These are phyloP conservation scores for Cymodocea nodosa DNA, from an alignment of 116 monocot genomes.

Conservation along the genomic window DNA sequence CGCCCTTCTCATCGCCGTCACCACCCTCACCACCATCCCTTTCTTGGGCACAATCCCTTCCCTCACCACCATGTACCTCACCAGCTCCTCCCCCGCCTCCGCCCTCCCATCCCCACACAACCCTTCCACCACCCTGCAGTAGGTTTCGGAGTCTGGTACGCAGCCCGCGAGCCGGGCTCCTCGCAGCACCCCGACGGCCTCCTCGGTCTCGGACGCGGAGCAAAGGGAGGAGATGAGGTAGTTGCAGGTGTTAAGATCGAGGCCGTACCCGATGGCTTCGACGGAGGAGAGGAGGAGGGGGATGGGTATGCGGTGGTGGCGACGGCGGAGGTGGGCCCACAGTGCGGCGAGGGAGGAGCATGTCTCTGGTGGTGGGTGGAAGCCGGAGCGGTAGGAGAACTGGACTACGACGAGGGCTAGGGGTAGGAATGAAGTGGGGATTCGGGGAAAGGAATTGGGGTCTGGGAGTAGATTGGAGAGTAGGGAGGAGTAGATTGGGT, in stretches of 20 bases:
- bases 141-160: slow-evolving; percentile 13
- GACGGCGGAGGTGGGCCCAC: slow-evolving; percentile 18
- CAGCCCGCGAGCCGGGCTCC: neutral
- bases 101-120: slow-evolving; percentile 1
- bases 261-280: slow-evolving; percentile 9
- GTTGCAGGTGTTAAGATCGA: slow-evolving; percentile 12
- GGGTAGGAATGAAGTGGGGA: slow-evolving; percentile 11
- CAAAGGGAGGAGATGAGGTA: slow-evolving; percentile 22
- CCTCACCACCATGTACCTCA: slow-evolving; percentile 6
- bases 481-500: slow-evolving; percentile 14
- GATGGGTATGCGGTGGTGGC: slow-evolving; percentile 7
- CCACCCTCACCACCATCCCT: slow-evolving; percentile 3
- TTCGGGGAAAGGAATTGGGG: neutral
- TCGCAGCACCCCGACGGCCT: slow-evolving; percentile 13
- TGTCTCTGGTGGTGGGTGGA: slow-evolving; percentile 4
- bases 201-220: slow-evolving; percentile 2
- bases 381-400: slow-evolving; percentile 8
- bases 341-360: slow-evolving; percentile 3
- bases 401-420: slow-evolving; percentile 21
- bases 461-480: slow-evolving; percentile 11
- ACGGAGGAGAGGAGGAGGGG: neutral
- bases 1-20: neutral
- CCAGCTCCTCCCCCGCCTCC: neutral
- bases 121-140: slow-evolving; percentile 17
- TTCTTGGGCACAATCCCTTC: slow-evolving; percentile 4